Evolutionary conservation across 805 yeast species (phyloP).

Genomic region (Schwanniomyces polymorphus): DNA sequence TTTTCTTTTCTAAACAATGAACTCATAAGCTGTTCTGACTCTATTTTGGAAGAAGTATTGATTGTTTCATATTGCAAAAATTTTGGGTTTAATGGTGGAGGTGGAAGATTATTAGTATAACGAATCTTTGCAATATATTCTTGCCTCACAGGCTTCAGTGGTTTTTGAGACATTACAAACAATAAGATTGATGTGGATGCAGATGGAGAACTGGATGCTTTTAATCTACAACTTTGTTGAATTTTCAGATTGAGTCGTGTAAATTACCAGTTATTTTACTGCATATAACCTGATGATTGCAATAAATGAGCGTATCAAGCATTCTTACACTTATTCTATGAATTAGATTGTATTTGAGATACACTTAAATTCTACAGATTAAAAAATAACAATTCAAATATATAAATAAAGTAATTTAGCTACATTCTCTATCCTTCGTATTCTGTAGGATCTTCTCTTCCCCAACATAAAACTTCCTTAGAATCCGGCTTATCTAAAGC

Average conservation of each 20-base stretch:
- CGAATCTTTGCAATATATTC: conserved; percentile 81
- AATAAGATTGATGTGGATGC: neutral
- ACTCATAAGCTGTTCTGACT: conserved; percentile 55
- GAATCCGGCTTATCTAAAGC: conserved; percentile 37
- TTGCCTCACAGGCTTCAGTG: conserved; percentile 51
- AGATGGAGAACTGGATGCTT: no score
- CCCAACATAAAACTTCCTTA: conserved; percentile 33
- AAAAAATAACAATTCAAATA: neutral
- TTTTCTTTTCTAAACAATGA: conserved; percentile 75
- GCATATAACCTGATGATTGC: neutral
- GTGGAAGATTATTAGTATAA: conserved; percentile 85
- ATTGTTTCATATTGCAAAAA: conserved; percentile 57
- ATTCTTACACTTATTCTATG: no score
- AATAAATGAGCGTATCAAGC: no score
- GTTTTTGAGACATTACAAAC: conserved; percentile 24
- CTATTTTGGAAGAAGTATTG: conserved; percentile 32
- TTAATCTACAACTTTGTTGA: neutral
- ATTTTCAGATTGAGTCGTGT: neutral
- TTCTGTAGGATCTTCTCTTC: conserved; percentile 29
- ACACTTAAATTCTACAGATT: no score
- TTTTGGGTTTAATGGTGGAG: conserved; percentile 91
- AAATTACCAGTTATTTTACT: neutral
- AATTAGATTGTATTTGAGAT: no score
- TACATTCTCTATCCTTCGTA: conserved; percentile 5
- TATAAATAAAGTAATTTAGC: neutral